phyloP scores from a whole-genome alignment of 2,329 filamentous ascomycete species.

The Calonectria montana region DNA sequence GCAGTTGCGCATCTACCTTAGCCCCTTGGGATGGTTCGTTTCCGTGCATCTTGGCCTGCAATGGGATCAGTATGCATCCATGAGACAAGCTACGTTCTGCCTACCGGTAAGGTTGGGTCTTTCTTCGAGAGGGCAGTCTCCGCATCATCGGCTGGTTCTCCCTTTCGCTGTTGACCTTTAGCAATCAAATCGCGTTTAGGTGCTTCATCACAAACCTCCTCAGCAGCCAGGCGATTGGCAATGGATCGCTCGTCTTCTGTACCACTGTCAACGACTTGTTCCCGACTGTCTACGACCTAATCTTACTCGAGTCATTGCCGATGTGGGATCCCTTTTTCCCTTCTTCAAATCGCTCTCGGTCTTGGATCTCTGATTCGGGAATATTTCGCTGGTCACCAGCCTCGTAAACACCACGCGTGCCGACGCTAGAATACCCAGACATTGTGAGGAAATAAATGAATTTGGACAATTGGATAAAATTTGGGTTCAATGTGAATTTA shows the following conservation, averaged over 20 bases:
- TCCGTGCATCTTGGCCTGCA: conserved; percentile 72
- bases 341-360: conserved; percentile 74
- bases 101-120: conserved; percentile 71
- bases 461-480: background rate
- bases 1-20: conserved; percentile 76
- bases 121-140: conserved; percentile 60
- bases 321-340: conserved; percentile 77
- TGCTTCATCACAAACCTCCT: conserved; percentile 58
- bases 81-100: background rate
- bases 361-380: conserved; percentile 62
- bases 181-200: background rate
- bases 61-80: conserved; percentile 34
- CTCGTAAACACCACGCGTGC: conserved; percentile 75
- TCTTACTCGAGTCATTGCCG: conserved; percentile 77
- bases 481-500: background rate
- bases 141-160: conserved; percentile 57
- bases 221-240: conserved; percentile 76
- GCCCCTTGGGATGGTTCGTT: conserved; percentile 80
- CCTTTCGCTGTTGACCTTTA: conserved; percentile 39
- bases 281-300: conserved; percentile 31
- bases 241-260: conserved; percentile 78
- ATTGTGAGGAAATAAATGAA: conserved; percentile 35
- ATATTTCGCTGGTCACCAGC: conserved; percentile 79
- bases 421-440: conserved; percentile 71
- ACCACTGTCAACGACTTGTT: conserved; percentile 29